Conservation (phyloP, 768 basidiomycete genomes). For the Gautieria morchelliformis region DNA sequence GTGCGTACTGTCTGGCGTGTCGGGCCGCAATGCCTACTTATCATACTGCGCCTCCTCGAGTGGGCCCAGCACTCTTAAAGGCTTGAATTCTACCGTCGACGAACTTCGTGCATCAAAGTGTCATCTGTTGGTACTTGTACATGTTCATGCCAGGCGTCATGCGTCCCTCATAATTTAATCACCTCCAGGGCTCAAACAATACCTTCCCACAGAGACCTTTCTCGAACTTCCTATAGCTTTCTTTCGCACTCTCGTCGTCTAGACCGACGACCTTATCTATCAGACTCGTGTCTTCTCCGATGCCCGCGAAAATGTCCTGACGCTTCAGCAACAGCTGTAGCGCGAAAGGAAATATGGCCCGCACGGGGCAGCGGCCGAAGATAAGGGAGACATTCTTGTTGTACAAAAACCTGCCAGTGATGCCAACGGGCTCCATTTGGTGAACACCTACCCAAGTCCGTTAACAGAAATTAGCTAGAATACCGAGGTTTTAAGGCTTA, state of each 20-base stretch:
- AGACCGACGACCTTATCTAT: slow-evolving; percentile 61
- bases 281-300: slow-evolving; percentile 51
- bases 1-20: too few species aligned
- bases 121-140: too few species aligned
- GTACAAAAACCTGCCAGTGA: slow-evolving; percentile 45
- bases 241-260: slow-evolving; percentile 34
- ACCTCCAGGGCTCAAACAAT: slow-evolving; percentile 64
- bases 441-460: slow-evolving; percentile 11
- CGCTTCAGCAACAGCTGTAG: slow-evolving; percentile 58
- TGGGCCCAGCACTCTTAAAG: too few species aligned
- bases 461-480: slow-evolving; percentile 8
- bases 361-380: slow-evolving; percentile 75
- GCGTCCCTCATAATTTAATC: background rate
- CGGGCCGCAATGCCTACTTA: too few species aligned
- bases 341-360: slow-evolving; percentile 66
- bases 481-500: slow-evolving; percentile 42
- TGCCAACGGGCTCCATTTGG: slow-evolving; percentile 14
- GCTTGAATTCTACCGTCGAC: too few species aligned
- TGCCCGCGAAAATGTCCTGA: slow-evolving; percentile 66
- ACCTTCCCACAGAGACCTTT: slow-evolving; percentile 67
- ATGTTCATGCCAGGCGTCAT: too few species aligned
- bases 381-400: slow-evolving; percentile 72
- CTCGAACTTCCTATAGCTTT: slow-evolving; percentile 59
- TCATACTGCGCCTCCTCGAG: too few species aligned
- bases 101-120: too few species aligned